These are phyloP conservation scores for Nannizziopsis barbatae DNA, from an alignment of 2,329 filamentous ascomycete genomes.

Conservation along the genomic window DNA sequence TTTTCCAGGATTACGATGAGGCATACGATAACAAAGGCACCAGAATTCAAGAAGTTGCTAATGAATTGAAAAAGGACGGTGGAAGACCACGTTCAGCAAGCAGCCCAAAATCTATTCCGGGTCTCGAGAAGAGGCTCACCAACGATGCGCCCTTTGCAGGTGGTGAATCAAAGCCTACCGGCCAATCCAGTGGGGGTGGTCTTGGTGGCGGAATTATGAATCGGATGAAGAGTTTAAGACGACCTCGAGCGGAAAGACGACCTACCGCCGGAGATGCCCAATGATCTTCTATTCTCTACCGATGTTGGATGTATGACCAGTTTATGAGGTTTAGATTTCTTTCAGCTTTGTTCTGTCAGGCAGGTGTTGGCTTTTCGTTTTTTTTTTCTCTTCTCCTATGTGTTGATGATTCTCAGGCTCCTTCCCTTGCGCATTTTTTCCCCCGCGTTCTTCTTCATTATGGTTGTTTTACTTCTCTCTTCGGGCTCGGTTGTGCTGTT, in stretches of 20 bases:
- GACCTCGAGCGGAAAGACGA: slow-evolving; percentile 13
- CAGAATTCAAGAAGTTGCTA: slow-evolving; percentile 43
- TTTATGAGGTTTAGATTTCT: neutral
- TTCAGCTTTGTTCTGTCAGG: neutral
- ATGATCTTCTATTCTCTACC: neutral
- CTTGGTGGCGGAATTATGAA: slow-evolving; percentile 15
- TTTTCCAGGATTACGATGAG: slow-evolving; percentile 67
- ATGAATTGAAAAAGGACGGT: slow-evolving; percentile 23
- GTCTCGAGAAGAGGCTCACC: slow-evolving; percentile 36
- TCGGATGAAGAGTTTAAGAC: slow-evolving; percentile 17
- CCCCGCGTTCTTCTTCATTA: no score
- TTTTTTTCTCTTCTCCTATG: no score
- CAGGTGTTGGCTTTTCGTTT: neutral
- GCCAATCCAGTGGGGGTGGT: slow-evolving; percentile 4
- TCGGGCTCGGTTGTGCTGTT: neutral
- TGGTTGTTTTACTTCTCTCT: neutral
- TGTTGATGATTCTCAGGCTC: no score
- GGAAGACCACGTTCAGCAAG: slow-evolving; percentile 41
- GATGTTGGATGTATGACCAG: neutral
- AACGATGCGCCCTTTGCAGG: slow-evolving; percentile 16
- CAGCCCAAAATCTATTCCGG: slow-evolving; percentile 45
- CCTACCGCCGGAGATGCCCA: neutral
- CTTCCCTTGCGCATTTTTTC: no score
- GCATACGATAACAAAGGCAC: slow-evolving; percentile 55
- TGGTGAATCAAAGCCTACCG: slow-evolving; percentile 9